These are phyloP conservation scores for Ganoderma lucidum DNA, from an alignment of 1,284 basidiomycete genomes.

Conservation along the genomic window DNA sequence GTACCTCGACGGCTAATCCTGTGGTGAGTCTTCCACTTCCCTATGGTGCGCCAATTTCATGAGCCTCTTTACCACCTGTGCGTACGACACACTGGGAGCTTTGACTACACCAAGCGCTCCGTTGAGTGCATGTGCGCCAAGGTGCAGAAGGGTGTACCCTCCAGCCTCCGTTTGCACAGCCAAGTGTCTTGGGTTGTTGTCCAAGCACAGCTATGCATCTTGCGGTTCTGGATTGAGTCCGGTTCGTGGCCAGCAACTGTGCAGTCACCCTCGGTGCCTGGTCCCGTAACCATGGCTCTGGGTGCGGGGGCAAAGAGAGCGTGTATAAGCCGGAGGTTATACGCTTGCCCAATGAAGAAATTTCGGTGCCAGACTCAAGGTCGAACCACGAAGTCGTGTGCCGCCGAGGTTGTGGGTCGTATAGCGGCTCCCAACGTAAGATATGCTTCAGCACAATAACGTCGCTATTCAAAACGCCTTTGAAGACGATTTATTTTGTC, in stretches of 20 bases:
- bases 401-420: neutral
- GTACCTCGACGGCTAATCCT: neutral
- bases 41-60: neutral
- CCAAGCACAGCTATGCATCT: neutral
- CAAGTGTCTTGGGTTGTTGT: slow-evolving; percentile 1
- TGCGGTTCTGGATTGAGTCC: neutral
- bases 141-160: neutral
- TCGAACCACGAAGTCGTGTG: neutral
- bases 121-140: neutral
- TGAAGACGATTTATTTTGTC: neutral
- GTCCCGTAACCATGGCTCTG: slow-evolving; percentile 7
- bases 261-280: neutral
- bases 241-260: neutral
- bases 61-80: neutral
- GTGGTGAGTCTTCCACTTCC: neutral
- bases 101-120: neutral
- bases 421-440: neutral
- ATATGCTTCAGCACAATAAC: neutral
- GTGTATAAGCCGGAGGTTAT: slow-evolving; percentile 4
- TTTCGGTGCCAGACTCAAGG: neutral
- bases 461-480: neutral
- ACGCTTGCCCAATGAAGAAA: slow-evolving; percentile 1
- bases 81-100: neutral
- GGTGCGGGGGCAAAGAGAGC: neutral
- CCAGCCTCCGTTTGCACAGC: neutral